A percentile compares a stretch with the other conserved stretches of the same genome.
phyloP scores from a whole-genome alignment of 164 flowering plant genomes.

The Houttuynia cordata region DNA sequence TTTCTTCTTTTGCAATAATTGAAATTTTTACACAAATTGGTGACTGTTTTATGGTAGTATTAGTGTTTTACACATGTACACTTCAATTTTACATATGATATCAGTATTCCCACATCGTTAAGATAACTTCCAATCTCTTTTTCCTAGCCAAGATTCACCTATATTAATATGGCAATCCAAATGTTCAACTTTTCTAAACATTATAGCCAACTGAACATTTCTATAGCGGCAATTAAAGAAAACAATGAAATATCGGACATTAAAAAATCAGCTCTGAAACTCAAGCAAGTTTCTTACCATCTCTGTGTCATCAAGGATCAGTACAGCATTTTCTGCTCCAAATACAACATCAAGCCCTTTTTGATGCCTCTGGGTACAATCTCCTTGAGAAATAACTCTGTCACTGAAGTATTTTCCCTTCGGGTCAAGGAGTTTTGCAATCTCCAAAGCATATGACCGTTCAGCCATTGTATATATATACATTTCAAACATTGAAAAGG shows the following conservation, averaged over 20 bases:
- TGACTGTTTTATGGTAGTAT: too few species aligned
- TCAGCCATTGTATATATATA: constrained; percentile 84
- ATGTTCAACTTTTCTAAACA: too few species aligned
- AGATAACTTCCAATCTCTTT: too few species aligned
- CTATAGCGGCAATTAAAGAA: not conserved
- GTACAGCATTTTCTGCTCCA: constrained; percentile 59
- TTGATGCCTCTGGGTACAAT: constrained; percentile 60
- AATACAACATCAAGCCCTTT: constrained; percentile 82
- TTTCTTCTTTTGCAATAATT: too few species aligned
- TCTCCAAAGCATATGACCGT: constrained; percentile 57
- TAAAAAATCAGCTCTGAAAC: not conserved
- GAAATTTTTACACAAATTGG: too few species aligned
- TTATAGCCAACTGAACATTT: too few species aligned
- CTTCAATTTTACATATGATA: too few species aligned
- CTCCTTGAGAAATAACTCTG: constrained; percentile 60
- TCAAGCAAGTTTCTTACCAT: constrained; percentile 27
- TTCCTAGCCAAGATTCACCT: too few species aligned
- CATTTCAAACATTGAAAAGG: constrained; percentile 72
- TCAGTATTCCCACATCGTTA: too few species aligned
- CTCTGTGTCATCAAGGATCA: constrained; percentile 92
- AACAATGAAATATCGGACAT: too few species aligned
- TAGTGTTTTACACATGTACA: too few species aligned
- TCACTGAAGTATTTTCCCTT: constrained; percentile 36
- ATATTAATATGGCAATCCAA: too few species aligned
- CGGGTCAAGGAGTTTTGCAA: constrained; percentile 81